phyloP scores from a whole-genome alignment of 2,329 filamentous ascomycete species.

The Aspergillus pseudotamarii region DNA sequence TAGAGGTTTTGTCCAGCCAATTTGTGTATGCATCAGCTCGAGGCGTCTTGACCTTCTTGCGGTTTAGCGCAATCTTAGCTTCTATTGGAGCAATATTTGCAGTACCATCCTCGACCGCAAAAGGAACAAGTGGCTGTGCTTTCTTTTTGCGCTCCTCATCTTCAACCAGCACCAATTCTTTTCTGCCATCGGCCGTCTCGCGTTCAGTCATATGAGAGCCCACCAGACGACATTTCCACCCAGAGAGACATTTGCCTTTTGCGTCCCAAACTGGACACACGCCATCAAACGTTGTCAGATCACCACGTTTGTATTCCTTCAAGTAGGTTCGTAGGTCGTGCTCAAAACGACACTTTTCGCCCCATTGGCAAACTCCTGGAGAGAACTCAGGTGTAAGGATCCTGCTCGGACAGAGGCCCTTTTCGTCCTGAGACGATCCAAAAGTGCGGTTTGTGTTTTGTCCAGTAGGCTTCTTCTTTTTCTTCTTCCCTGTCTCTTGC shows the following conservation, averaged over 20 bases:
- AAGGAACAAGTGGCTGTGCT: slow-evolving; percentile 30
- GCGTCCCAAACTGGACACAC: slow-evolving; percentile 80
- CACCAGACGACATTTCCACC: slow-evolving; percentile 94
- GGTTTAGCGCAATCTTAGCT: slow-evolving; percentile 74
- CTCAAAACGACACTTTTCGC: slow-evolving; percentile 76
- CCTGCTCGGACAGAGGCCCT: slow-evolving; percentile 76
- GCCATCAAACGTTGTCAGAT: slow-evolving; percentile 74
- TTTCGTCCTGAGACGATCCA: slow-evolving; percentile 74
- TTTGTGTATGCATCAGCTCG: slow-evolving; percentile 74
- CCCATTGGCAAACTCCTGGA: slow-evolving; percentile 72
- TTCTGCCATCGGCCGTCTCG: slow-evolving; percentile 74
- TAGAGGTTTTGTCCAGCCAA: slow-evolving; percentile 72
- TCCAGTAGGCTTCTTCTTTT: slow-evolving; percentile 66
- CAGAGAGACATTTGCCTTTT: slow-evolving; percentile 75
- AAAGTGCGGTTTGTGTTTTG: slow-evolving; percentile 86
- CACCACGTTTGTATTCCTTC: slow-evolving; percentile 75
- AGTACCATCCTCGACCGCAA: slow-evolving; percentile 60
- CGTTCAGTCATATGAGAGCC: slow-evolving; percentile 83
- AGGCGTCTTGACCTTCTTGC: slow-evolving; percentile 69
- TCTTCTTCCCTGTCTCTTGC: slow-evolving; percentile 43
- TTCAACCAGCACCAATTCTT: slow-evolving; percentile 74
- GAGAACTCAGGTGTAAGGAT: slow-evolving; percentile 78
- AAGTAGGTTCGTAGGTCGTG: slow-evolving; percentile 88
- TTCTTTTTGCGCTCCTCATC: slow-evolving; percentile 53
- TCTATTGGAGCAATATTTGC: slow-evolving; percentile 73